phyloP scores from a whole-genome alignment of 2,329 filamentous ascomycete species.

The Fusarium temperatum region DNA sequence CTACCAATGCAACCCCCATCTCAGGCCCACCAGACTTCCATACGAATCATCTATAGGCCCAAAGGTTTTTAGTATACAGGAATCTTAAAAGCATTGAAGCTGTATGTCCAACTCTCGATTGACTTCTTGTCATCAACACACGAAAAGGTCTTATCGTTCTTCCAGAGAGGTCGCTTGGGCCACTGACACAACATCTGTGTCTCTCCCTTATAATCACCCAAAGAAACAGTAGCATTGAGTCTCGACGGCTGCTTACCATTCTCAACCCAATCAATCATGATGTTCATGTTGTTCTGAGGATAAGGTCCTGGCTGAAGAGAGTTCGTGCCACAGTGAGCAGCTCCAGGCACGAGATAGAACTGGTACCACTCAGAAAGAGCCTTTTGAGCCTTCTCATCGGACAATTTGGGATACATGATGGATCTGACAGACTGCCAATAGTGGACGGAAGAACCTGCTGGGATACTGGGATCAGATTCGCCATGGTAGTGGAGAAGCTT shows the following conservation, averaged over 20 bases:
- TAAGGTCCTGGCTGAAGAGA: background rate
- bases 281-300: background rate
- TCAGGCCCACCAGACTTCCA: no score
- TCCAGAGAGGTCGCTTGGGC: background rate
- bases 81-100: background rate
- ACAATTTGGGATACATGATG: background rate
- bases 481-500: constrained; percentile 4
- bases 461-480: background rate
- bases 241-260: background rate
- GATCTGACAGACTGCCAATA: constrained; percentile 1
- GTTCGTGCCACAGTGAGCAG: background rate
- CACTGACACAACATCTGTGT: constrained; percentile 3
- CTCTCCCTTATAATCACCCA: background rate
- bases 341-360: constrained; percentile 2
- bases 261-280: constrained; percentile 4
- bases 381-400: background rate
- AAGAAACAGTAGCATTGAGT: background rate
- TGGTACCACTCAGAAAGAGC: constrained; percentile 1
- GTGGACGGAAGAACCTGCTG: background rate
- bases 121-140: background rate
- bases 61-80: background rate
- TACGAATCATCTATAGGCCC: no score
- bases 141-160: background rate
- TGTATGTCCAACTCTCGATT: background rate
- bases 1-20: no score